phyloP scores from a whole-genome alignment of 2,329 filamentous ascomycete genomes.

The Ramichloridium luteum region DNA sequence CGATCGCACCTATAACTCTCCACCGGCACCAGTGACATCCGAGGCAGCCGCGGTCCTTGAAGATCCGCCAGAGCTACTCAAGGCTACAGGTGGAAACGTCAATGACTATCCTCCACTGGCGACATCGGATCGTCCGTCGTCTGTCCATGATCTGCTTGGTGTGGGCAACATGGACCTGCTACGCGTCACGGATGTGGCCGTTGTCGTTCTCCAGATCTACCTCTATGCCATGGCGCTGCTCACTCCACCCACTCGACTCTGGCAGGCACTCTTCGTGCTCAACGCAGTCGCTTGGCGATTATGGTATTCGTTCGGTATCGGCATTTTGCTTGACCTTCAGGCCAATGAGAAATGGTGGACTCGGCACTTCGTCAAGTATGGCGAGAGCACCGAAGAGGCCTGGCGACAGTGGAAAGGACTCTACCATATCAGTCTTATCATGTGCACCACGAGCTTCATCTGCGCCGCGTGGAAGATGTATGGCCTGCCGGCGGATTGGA shows the following conservation, averaged over 20 bases:
- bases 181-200: slow-evolving; percentile 71
- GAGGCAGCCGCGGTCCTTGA: slow-evolving; percentile 41
- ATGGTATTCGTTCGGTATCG: slow-evolving; percentile 85
- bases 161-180: slow-evolving; percentile 76
- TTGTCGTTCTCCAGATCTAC: slow-evolving; percentile 64
- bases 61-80: slow-evolving; percentile 27
- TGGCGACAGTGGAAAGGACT: slow-evolving; percentile 98
- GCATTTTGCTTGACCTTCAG: slow-evolving; percentile 71
- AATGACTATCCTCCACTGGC: slow-evolving; percentile 28
- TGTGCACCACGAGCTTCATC: slow-evolving; percentile 81
- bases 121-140: slow-evolving; percentile 43
- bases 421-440: slow-evolving; percentile 82
- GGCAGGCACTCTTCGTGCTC: slow-evolving; percentile 65
- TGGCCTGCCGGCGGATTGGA: slow-evolving; percentile 72
- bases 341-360: slow-evolving; percentile 91
- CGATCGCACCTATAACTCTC: slow-evolving; percentile 92
- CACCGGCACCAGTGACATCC: slow-evolving; percentile 45
- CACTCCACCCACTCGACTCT: slow-evolving; percentile 64
- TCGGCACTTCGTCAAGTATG: slow-evolving; percentile 92
- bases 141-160: slow-evolving; percentile 75
- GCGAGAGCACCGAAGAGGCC: slow-evolving; percentile 77
- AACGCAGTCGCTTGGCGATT: slow-evolving; percentile 75
- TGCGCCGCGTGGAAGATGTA: slow-evolving; percentile 97
- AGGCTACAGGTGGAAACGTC: slow-evolving; percentile 28
- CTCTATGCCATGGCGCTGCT: slow-evolving; percentile 59